Conservation (phyloP, 345 rosid species). For the Ailanthus altissimus region DNA sequence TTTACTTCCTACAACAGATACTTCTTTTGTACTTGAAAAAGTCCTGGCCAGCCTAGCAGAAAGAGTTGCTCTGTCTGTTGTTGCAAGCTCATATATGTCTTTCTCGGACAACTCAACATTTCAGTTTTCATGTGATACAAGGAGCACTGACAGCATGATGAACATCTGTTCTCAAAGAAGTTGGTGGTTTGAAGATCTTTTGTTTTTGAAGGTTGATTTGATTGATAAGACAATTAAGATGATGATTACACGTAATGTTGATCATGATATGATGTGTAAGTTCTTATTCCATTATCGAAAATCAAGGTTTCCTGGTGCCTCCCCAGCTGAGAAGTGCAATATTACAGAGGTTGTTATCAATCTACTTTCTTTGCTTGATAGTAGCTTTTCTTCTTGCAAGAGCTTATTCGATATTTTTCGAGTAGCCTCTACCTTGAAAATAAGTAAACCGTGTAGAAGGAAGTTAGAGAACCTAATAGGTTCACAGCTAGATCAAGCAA, state of each 20-base stretch:
- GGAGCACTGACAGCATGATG: slow-evolving; percentile 35
- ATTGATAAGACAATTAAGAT: slow-evolving; percentile 29
- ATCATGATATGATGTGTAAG: slow-evolving; percentile 33
- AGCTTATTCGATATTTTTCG: slow-evolving; percentile 38
- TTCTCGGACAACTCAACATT: slow-evolving; percentile 38
- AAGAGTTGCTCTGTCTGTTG: slow-evolving; percentile 34
- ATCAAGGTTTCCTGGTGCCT: slow-evolving; percentile 27
- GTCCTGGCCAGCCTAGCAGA: slow-evolving; percentile 31
- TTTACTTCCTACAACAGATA: slow-evolving; percentile 26
- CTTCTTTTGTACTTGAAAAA: slow-evolving; percentile 38
- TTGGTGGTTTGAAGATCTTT: slow-evolving; percentile 56
- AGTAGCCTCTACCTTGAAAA: slow-evolving; percentile 30
- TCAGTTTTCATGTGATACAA: slow-evolving; percentile 35
- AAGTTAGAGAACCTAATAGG: slow-evolving; percentile 50
- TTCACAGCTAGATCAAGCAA: slow-evolving; percentile 49
- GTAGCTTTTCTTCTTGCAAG: slow-evolving; percentile 41
- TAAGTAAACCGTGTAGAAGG: slow-evolving; percentile 21
- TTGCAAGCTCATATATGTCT: slow-evolving; percentile 29
- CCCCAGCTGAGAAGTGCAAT: slow-evolving; percentile 30
- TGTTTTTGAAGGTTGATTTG: slow-evolving; percentile 38
- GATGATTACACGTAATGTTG: slow-evolving; percentile 35
- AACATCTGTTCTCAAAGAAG: slow-evolving; percentile 24
- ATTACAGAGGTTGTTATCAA: slow-evolving; percentile 31
- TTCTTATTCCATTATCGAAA: slow-evolving; percentile 45
- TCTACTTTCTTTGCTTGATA: slow-evolving; percentile 38